Evolutionary conservation across 257 asterid species (phyloP), one percentile per base, ranked within the genome.

Genomic region (Orobanche coerulescens): DNA sequence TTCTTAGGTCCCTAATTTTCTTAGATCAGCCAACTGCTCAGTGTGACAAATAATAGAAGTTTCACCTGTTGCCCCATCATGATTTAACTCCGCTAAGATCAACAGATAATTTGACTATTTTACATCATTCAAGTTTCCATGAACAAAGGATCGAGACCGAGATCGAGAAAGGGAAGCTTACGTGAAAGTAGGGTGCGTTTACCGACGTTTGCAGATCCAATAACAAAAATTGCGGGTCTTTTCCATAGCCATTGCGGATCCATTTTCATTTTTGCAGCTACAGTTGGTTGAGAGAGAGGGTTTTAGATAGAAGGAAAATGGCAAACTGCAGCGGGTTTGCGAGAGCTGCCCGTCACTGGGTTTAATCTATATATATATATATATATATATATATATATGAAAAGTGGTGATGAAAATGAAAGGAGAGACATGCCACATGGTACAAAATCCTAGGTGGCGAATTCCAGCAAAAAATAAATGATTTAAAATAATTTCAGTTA

Each of bases 201-300:
- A 8, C 98, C 98, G 24, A 92, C 95, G 49, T 76, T 79, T 14
- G 90, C 87, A 62, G 98, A 70, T 66, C 96, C 96, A 63, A 92
- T 70, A 6, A 88, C 52, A 43, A 88, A 15, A 60, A 88, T 73
- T 15, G 88, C 94, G 3, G 95, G 95, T 50, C 90, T 81, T 71
- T 82, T 86, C 81, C 79, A 83, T 7, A 92, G 52, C 55, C 75
- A 61, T 44, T 81, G 85, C 31, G 72, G 67, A 69, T 79, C 82
- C 76, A 78, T 73, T 54, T 64, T 15, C 23, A 50, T 42, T 44
- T 46, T 42, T 1, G 33, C 25, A 59, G 54, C 61, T 46, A 19
- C 23, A 11, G 14, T 18, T 20, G 47, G n/a, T 12, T 36, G 34
- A 24, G 4, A 0, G 26, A 26, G 50, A 36, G 55, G 55, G 52